These are phyloP conservation scores for Diaporthe sp. DNA, from an alignment of 2,329 filamentous ascomycete genomes.

Conservation along the genomic window DNA sequence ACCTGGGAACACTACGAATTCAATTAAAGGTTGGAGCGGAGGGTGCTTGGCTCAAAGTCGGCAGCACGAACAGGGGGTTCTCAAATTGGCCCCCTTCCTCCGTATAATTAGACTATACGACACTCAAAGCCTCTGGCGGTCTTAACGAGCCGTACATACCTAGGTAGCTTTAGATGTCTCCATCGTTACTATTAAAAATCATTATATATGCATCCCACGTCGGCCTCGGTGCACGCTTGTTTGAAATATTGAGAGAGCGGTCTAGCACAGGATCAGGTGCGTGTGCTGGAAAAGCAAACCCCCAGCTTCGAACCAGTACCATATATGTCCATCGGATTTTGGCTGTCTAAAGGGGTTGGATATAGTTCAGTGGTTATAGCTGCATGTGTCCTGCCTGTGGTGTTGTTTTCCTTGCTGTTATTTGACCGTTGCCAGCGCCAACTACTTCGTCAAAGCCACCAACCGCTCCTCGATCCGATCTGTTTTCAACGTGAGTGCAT, in stretches of 20 bases:
- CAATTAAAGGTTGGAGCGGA: background rate
- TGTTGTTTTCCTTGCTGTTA: background rate
- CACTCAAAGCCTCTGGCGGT: background rate
- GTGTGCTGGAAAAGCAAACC: background rate
- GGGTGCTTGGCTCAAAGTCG: background rate
- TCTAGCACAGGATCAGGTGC: background rate
- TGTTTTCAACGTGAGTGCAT: background rate
- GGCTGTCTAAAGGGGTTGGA: no score
- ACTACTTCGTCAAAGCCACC: background rate
- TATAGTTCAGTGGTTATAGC: no score
- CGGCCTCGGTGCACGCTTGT: background rate
- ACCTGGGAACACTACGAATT: background rate
- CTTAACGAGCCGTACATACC: background rate
- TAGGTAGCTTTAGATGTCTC: background rate
- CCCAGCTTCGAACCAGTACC: no score
- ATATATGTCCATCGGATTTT: no score
- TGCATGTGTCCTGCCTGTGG: no score
- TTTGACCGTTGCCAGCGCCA: background rate
- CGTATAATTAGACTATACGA: slow-evolving; percentile 17
- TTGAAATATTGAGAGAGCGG: background rate
- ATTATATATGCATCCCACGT: background rate
- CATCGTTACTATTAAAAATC: slow-evolving; percentile 19
- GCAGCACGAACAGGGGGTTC: background rate
- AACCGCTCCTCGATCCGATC: background rate
- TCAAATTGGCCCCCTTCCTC: background rate